phyloP scores from a whole-genome alignment of 2,329 filamentous ascomycete genomes.

The Graphium sp. region DNA sequence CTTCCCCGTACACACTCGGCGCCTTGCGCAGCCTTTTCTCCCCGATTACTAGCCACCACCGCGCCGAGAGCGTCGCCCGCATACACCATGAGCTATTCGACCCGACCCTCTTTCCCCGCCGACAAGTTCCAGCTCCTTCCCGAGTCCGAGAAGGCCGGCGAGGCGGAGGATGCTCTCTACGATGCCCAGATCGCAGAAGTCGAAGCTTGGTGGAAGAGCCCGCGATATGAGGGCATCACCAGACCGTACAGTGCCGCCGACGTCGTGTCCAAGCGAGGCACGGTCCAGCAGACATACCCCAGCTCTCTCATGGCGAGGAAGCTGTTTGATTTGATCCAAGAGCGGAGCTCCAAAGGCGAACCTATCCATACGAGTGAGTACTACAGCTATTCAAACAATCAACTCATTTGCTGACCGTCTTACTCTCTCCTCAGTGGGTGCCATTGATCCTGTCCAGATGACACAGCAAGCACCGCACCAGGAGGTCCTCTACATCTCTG shows the following conservation, averaged over 20 bases:
- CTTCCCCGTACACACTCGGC: slow-evolving; percentile 1
- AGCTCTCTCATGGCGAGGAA: slow-evolving; percentile 93
- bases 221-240: slow-evolving; percentile 77
- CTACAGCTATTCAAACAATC: background rate
- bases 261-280: slow-evolving; percentile 84
- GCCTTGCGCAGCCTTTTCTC: slow-evolving; percentile 1
- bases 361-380: slow-evolving; percentile 79
- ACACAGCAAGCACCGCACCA: slow-evolving; percentile 94
- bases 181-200: slow-evolving; percentile 73
- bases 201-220: slow-evolving; percentile 75
- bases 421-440: slow-evolving; percentile 51
- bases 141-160: slow-evolving; percentile 59
- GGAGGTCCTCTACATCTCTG: slow-evolving; percentile 89
- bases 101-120: slow-evolving; percentile 26
- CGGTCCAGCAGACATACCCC: slow-evolving; percentile 72
- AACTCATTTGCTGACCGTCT: too few relatives aligned
- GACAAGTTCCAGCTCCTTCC: slow-evolving; percentile 78
- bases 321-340: slow-evolving; percentile 74
- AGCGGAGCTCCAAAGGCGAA: slow-evolving; percentile 60
- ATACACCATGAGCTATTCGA: too few relatives aligned
- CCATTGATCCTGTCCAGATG: slow-evolving; percentile 98
- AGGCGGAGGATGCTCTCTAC: slow-evolving; percentile 72
- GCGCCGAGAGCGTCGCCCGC: background rate
- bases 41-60: slow-evolving; percentile 2
- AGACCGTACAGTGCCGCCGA: slow-evolving; percentile 80